Evolutionary conservation across 2,329 filamentous ascomycete species (phyloP).

Genomic region (Talaromyces verruculosus): DNA sequence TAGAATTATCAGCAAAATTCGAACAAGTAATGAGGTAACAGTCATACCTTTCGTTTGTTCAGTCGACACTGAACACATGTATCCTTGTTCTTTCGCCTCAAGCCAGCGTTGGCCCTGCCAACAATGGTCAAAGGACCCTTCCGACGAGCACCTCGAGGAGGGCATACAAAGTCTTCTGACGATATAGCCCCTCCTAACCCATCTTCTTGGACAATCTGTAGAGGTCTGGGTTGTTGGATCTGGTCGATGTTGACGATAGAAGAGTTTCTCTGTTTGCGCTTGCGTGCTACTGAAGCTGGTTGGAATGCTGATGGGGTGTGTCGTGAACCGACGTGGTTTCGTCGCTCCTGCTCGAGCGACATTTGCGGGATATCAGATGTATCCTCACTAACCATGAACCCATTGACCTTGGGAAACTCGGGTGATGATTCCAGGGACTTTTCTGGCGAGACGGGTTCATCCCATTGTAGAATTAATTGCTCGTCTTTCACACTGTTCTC

Average conservation of each 20-base stretch:
- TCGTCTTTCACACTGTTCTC: conserved; percentile 36
- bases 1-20: conserved; percentile 22
- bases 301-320: conserved; percentile 36
- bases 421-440: conserved; percentile 28
- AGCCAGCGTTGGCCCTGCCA: conserved; percentile 42
- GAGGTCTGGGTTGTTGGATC: conserved; percentile 30
- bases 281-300: conserved; percentile 36
- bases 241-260: conserved; percentile 32
- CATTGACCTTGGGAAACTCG: conserved; percentile 31
- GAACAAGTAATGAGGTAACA: too few relatives aligned
- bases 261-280: conserved; percentile 36
- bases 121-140: conserved; percentile 43
- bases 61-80: conserved; percentile 47
- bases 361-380: conserved; percentile 33
- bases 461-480: conserved; percentile 30
- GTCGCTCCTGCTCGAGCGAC: conserved; percentile 29
- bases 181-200: conserved; percentile 44
- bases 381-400: conserved; percentile 39
- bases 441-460: conserved; percentile 26
- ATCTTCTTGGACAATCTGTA: conserved; percentile 48
- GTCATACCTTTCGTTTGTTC: conserved; percentile 45
- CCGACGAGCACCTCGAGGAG: conserved; percentile 44
- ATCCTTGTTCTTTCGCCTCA: conserved; percentile 46
- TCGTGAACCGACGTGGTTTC: conserved; percentile 27
- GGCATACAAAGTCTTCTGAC: conserved; percentile 44